Conservation (phyloP, 2,329 filamentous ascomycete species). For the Talaromyces sp. region DNA sequence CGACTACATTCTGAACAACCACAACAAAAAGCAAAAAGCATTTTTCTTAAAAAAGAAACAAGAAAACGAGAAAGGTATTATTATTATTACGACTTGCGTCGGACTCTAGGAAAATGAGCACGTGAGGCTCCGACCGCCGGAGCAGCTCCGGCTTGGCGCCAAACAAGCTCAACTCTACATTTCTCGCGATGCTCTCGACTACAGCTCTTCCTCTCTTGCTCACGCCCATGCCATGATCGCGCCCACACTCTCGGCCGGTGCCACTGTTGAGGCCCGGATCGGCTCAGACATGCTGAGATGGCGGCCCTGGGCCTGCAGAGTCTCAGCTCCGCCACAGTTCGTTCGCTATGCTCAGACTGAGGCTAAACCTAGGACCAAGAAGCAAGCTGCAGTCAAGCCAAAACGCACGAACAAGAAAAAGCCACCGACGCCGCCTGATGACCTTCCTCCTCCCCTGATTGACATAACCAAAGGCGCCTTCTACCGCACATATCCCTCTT, state of each 20-base stretch:
- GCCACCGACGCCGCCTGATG: background rate
- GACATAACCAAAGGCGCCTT: conserved; percentile 76
- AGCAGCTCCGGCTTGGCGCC: background rate
- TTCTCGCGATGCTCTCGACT: background rate
- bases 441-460: conserved; percentile 52
- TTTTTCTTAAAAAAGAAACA: too few species aligned
- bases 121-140: background rate
- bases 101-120: background rate
- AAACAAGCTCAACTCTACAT: background rate
- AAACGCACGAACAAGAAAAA: background rate
- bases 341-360: conserved; percentile 11
- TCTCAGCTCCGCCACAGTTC: conserved; percentile 9
- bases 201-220: background rate
- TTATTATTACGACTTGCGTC: too few species aligned
- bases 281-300: conserved; percentile 24
- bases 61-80: too few species aligned
- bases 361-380: background rate
- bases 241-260: background rate
- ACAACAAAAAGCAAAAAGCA: too few species aligned
- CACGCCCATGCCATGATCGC: background rate
- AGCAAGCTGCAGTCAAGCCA: conserved; percentile 14
- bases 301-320: conserved; percentile 16
- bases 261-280: background rate
- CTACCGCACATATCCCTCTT: conserved; percentile 68
- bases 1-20: too few species aligned